Evolutionary conservation across 176 grass and related monocot species (phyloP), one percentile per base, ranked within the genome.

Genomic region (Panicum miliaceum): DNA sequence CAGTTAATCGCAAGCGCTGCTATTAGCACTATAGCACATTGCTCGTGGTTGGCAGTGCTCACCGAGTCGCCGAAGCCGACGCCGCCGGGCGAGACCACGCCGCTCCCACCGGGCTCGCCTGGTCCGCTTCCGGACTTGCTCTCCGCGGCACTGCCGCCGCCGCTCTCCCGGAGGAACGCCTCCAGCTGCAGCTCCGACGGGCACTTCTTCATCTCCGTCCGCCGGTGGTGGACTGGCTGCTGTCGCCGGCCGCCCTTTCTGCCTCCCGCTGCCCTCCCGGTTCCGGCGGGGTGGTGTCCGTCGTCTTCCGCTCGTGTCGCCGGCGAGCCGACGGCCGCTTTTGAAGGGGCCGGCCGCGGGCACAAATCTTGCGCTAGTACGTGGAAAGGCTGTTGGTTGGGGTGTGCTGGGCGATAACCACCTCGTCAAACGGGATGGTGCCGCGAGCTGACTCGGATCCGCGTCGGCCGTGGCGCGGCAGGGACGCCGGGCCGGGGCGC

Each of bases 171-270:
- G 27, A 97, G 53, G 48, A 95, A 87, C 51, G 91, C 91, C 79
- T 95, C 92, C 82, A 93, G 83, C 36, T 82, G 32, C 79, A 88
- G 82, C 76, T 95, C 93, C 62, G 91, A 98, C 67, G 74, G 13
- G 41, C 83, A 93, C 89, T 92, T 95, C 89, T 93, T 92, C 96
- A 98, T 98, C 82, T 22, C 58, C 32, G 50, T 11, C 10, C 45
- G n/a, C 36, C 2, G 23, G 42, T 1, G 27, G 3, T 4, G 1
- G 20, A 37, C 18, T 12, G 5, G 14, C 51, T 0, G 27, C 8
- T 9, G 75, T 6, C 6, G 68, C 18, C 18, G 47, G 18, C 12
- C 3, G 34, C 51, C 35, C 61, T 51, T 3, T 32, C 27, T 36
- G 7, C 37, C 8, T 4, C 8, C 1, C 34, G 4, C 77, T 25